Evolutionary conservation across 306 rosid genomes (phyloP).

Genomic region (Hippophae rhamnoides): DNA sequence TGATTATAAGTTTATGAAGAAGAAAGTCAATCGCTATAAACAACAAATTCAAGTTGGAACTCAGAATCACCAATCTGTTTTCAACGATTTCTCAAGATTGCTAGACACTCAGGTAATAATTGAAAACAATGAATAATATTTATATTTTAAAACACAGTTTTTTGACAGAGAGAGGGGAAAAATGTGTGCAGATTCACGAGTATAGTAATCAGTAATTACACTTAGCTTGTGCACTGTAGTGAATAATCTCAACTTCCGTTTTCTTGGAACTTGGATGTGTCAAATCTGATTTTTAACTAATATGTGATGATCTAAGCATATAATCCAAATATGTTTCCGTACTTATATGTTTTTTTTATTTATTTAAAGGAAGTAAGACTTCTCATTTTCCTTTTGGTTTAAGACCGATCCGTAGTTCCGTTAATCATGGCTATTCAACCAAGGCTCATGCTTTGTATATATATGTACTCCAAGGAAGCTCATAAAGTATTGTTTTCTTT

Average conservation of each 20-base stretch:
- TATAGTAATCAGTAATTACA: too few species aligned
- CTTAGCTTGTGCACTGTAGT: too few species aligned
- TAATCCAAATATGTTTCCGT: too few species aligned
- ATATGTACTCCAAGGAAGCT: not conserved
- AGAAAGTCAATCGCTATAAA: conserved; percentile 53
- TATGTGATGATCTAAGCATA: too few species aligned
- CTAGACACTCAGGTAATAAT: conserved; percentile 55
- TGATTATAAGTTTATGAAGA: conserved; percentile 78
- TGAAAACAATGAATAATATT: not conserved
- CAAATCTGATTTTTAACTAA: too few species aligned
- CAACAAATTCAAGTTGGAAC: conserved; percentile 55
- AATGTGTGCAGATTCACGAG: too few species aligned
- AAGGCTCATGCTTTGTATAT: too few species aligned
- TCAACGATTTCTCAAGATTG: conserved; percentile 62
- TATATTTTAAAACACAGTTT: too few species aligned
- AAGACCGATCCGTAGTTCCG: not conserved
- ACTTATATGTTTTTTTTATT: not conserved
- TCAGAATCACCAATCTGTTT: conserved; percentile 47
- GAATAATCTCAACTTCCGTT: too few species aligned
- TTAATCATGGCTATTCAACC: not conserved
- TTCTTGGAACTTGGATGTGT: too few species aligned
- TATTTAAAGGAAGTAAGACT: not conserved
- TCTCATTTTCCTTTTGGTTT: not conserved
- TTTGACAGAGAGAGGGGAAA: too few species aligned
- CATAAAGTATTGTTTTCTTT: not conserved